phyloP scores from a whole-genome alignment of 345 rosid species.

The Orychophragmus violaceus region DNA sequence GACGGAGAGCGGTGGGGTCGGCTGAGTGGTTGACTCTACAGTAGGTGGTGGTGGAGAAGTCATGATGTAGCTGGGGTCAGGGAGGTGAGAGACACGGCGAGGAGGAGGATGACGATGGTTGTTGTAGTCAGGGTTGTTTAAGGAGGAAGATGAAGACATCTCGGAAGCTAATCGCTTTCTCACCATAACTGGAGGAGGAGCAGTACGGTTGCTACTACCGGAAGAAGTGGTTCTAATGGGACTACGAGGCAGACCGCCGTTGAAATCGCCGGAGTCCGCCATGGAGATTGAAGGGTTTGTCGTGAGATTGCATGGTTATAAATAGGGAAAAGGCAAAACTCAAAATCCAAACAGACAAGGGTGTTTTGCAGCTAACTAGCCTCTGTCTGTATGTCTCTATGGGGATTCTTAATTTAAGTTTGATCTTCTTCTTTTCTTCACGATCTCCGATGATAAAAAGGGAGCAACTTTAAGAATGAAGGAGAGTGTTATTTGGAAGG shows the following conservation, averaged over 20 bases:
- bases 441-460: conserved; percentile 40
- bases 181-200: conserved; percentile 37
- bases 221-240: conserved; percentile 20
- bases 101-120: conserved; percentile 40
- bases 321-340: neutral
- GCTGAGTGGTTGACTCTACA: conserved; percentile 9
- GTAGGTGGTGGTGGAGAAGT: conserved; percentile 35
- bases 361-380: no score
- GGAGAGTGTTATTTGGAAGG: neutral
- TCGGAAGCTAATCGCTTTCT: conserved; percentile 89
- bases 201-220: conserved; percentile 15
- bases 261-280: conserved; percentile 47
- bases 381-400: no score
- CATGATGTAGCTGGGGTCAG: conserved; percentile 21
- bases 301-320: conserved; percentile 29
- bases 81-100: conserved; percentile 24
- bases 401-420: conserved; percentile 33
- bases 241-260: conserved; percentile 13
- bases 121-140: conserved; percentile 17
- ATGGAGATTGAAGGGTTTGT: conserved; percentile 19
- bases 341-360: conserved; percentile 47
- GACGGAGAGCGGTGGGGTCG: conserved; percentile 48
- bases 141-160: no score
- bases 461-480: no score
- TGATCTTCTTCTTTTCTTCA: conserved; percentile 19